These are phyloP conservation scores for Alnus glutinosa DNA, from an alignment of 306 rosid genomes.

Conservation along the genomic window DNA sequence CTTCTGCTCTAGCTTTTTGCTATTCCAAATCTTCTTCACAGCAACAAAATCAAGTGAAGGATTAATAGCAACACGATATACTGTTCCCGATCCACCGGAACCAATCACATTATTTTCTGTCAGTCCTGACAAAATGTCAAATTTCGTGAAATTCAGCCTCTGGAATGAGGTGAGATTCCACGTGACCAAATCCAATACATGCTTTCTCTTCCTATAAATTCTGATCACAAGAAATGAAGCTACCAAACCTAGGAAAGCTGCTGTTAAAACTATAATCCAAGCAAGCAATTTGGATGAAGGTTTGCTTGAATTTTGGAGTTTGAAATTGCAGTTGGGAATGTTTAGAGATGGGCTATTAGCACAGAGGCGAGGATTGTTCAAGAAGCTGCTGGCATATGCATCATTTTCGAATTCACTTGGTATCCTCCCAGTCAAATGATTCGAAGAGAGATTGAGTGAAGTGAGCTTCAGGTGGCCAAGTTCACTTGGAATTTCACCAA, in stretches of 20 bases:
- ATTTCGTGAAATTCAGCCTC: conserved; percentile 55
- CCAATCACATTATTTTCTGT: conserved; percentile 50
- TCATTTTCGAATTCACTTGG: conserved; percentile 25
- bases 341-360: too few relatives aligned
- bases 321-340: too few relatives aligned
- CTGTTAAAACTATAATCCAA: conserved; percentile 40
- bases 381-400: too few relatives aligned
- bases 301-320: too few relatives aligned
- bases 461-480: conserved; percentile 13
- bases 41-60: too few relatives aligned
- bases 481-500: conserved; percentile 61
- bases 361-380: too few relatives aligned
- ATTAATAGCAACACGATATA: too few relatives aligned
- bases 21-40: conserved; percentile 45
- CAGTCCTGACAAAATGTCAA: conserved; percentile 49
- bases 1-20: conserved; percentile 52
- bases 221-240: conserved; percentile 7
- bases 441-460: conserved; percentile 48
- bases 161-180: conserved; percentile 79
- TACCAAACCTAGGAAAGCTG: conserved; percentile 29
- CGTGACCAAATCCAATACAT: conserved; percentile 24
- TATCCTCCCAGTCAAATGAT: conserved; percentile 54
- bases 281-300: conserved; percentile 21
- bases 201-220: conserved; percentile 36
- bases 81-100: neutral